Conservation (phyloP, 306 rosid genomes). For the Dalbergia cultrata region DNA sequence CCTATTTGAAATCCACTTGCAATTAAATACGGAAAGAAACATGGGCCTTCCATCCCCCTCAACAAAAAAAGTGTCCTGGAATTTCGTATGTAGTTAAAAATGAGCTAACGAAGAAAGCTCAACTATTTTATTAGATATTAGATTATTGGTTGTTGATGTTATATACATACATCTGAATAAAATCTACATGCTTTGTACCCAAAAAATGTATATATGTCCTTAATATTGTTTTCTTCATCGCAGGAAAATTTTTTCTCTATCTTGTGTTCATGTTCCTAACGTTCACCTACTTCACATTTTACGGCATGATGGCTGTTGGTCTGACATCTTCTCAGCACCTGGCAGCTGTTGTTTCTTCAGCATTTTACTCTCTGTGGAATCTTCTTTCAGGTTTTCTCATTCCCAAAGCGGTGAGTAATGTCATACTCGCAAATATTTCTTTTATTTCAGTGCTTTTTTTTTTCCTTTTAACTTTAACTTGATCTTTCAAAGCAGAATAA, state of each 20-base stretch:
- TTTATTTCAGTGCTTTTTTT: not conserved
- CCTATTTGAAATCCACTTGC: not conserved
- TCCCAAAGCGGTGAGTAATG: conserved; percentile 79
- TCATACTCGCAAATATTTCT: not conserved
- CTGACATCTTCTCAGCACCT: conserved; percentile 83
- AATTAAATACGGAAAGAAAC: not conserved
- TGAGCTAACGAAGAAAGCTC: not conserved
- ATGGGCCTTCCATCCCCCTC: not conserved
- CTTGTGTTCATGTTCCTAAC: conserved; percentile 90
- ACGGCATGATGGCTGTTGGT: conserved; percentile 96
- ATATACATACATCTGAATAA: not conserved
- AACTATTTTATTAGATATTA: not conserved
- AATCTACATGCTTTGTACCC: not conserved
- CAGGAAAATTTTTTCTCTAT: conserved; percentile 86
- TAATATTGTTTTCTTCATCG: conserved; percentile 32
- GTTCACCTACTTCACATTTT: conserved; percentile 92
- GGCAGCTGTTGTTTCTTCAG: conserved; percentile 91
- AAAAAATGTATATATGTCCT: not conserved
- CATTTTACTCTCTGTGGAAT: conserved; percentile 95
- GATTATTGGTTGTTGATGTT: not conserved
- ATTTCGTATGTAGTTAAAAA: not conserved
- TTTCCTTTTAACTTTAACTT: not conserved
- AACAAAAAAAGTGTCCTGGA: not conserved
- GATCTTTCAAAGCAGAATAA: not conserved
- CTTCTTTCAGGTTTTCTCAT: conserved; percentile 95